phyloP scores from a whole-genome alignment of 192 early-diverging fungal genomes.

The Ambispora gerdemannii region DNA sequence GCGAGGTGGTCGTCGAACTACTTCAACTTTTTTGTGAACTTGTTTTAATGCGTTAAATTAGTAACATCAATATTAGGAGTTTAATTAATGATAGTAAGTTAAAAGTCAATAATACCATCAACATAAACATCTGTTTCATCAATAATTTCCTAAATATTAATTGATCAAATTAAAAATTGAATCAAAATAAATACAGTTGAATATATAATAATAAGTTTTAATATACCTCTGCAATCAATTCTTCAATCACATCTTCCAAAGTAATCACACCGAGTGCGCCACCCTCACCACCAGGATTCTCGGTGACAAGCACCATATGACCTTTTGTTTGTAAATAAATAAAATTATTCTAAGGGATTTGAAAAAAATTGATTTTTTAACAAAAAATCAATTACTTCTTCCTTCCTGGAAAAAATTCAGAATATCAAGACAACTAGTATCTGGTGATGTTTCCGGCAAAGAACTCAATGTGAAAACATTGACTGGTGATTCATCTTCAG shows the following conservation, averaged over 20 bases:
- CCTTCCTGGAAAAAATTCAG: slow-evolving; percentile 83
- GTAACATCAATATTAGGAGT: no score
- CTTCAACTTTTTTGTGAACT: slow-evolving; percentile 56
- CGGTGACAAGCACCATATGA: slow-evolving; percentile 70
- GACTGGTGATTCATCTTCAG: slow-evolving; percentile 63
- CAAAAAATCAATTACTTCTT: slow-evolving; percentile 44
- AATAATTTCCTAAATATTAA: slow-evolving; percentile 56
- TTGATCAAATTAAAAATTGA: background rate
- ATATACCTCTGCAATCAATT: slow-evolving; percentile 69
- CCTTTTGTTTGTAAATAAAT: slow-evolving; percentile 23
- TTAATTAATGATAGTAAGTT: background rate
- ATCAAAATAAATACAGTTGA: background rate
- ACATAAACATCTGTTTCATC: slow-evolving; percentile 74
- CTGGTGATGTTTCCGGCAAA: slow-evolving; percentile 51
- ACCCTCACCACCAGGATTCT: slow-evolving; percentile 48
- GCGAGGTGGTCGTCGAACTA: slow-evolving; percentile 44
- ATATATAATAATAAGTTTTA: background rate
- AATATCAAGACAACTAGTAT: slow-evolving; percentile 67
- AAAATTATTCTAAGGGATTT: background rate
- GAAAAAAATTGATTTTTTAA: background rate
- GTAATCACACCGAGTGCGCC: slow-evolving; percentile 71
- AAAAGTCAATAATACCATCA: slow-evolving; percentile 22
- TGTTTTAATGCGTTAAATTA: background rate
- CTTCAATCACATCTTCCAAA: slow-evolving; percentile 82
- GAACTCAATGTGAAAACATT: slow-evolving; percentile 54